phyloP scores from a whole-genome alignment of 345 rosid species.

The Populus pruinosa region DNA sequence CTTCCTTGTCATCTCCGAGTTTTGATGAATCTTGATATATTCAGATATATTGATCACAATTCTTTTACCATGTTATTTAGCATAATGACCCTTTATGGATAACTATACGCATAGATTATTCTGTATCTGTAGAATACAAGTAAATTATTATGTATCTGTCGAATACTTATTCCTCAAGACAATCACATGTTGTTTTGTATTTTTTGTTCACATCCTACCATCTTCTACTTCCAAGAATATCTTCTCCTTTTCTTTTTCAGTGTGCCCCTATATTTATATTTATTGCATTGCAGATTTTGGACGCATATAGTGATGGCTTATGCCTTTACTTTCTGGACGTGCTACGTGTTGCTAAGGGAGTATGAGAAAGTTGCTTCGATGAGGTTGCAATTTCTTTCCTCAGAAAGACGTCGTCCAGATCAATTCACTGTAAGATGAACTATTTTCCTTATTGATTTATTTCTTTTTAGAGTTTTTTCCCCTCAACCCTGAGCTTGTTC shows the following conservation, averaged over 20 bases:
- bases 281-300: slow-evolving; percentile 58
- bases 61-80: background rate
- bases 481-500: background rate
- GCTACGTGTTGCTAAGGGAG: slow-evolving; percentile 72
- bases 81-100: background rate
- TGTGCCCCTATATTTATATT: background rate
- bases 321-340: slow-evolving; percentile 85
- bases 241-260: background rate
- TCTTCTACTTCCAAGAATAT: background rate
- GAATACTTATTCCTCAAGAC: background rate
- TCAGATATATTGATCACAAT: background rate
- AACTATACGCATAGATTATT: too few species aligned
- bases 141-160: background rate
- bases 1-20: background rate
- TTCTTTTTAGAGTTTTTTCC: background rate
- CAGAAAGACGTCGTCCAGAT: slow-evolving; percentile 86
- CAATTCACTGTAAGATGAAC: slow-evolving; percentile 68
- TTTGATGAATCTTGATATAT: background rate
- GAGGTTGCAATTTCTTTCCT: slow-evolving; percentile 82
- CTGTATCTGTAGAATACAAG: too few species aligned
- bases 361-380: slow-evolving; percentile 68
- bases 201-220: background rate
- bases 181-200: background rate
- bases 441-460: slow-evolving; percentile 7
- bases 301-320: slow-evolving; percentile 78